Base-by-base conservation (phyloP, 441 rosid genomes). In the Euphorbia corollata region DNA sequence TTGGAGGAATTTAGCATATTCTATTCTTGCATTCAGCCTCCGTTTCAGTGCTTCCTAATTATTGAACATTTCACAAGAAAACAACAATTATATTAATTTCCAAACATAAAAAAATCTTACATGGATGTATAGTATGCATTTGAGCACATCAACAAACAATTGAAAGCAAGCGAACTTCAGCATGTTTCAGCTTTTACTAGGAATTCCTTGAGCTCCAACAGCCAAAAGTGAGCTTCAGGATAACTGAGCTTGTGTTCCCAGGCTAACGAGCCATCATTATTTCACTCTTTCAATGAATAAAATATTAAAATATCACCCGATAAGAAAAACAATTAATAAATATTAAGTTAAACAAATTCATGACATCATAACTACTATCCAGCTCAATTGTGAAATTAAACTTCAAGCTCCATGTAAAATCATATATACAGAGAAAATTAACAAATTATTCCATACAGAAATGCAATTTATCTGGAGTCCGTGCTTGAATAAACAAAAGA, bases 1-100 rank as follows among this genome's bases (percentile, higher is more conserved):
- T 75, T 91, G 96, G 63, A 91, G 93, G 81, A 91, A 91, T 83
- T 87, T 91, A 68, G 97, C 97, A 56, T 91, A 91, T 77, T 87
- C 97, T 54, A 91, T 91, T 73, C 96, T 93, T 18, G 97, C 99
- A 83, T 78, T 86, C 45, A 93, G 78, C 79, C 80, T 82, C 76
- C 96, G 79, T 85, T 93, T 93, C 73, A 93, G 81, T 59, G 83
- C 87, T 73, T 93, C 99, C 99, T 93, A 68, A 71, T 82, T 74
- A 65, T 74, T 20, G 59, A 75, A 70, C 65, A 64, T 24, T 63
- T 57, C 53, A 38, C 19, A 39, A 24, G 54, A 51, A 38, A 38
- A 61, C 6, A 65, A 19, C 30, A 58, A 50, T 64, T 43, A 27
- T 50, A 20, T 65, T 13, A 65, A 59, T 6, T 13, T 8, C 50